phyloP scores from a whole-genome alignment of 225 moss, liverwort and hornwort genomes.

The Polytrichum commune region DNA sequence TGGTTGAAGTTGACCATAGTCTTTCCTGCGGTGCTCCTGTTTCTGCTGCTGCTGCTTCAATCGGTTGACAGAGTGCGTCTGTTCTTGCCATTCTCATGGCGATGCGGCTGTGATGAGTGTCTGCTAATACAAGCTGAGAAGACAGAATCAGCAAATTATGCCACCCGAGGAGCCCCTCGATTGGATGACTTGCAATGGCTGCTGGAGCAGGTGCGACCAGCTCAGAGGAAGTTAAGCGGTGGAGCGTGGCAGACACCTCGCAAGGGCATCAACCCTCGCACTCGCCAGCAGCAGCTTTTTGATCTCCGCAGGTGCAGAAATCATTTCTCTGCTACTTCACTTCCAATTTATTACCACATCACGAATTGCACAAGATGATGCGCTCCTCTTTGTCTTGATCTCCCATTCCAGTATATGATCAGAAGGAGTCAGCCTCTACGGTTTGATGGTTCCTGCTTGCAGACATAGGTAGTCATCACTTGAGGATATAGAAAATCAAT shows the following conservation, averaged over 20 bases:
- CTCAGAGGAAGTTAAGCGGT: neutral
- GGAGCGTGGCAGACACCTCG: constrained; percentile 31
- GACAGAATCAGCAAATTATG: neutral
- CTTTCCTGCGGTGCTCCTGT: too few relatives aligned
- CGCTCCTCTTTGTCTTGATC: neutral
- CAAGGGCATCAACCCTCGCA: constrained; percentile 58
- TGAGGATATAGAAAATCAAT: neutral
- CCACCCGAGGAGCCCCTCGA: neutral
- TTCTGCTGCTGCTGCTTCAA: constrained; percentile 19
- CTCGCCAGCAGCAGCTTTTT: constrained; percentile 48
- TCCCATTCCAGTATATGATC: neutral
- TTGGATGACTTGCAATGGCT: constrained; percentile 39
- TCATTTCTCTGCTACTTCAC: neutral
- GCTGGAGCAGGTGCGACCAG: constrained; percentile 26
- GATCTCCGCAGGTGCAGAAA: constrained; percentile 43
- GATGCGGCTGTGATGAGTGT: constrained; percentile 18
- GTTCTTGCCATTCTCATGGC: constrained; percentile 20
- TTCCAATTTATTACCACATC: neutral
- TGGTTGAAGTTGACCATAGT: neutral
- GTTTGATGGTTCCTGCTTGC: neutral
- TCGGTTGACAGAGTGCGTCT: constrained; percentile 1
- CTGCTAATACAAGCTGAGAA: neutral
- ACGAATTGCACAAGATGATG: neutral
- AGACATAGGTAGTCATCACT: neutral
- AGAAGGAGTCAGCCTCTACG: neutral